phyloP scores from a whole-genome alignment of 768 basidiomycete genomes.

The Rhodotorula toruloides region DNA sequence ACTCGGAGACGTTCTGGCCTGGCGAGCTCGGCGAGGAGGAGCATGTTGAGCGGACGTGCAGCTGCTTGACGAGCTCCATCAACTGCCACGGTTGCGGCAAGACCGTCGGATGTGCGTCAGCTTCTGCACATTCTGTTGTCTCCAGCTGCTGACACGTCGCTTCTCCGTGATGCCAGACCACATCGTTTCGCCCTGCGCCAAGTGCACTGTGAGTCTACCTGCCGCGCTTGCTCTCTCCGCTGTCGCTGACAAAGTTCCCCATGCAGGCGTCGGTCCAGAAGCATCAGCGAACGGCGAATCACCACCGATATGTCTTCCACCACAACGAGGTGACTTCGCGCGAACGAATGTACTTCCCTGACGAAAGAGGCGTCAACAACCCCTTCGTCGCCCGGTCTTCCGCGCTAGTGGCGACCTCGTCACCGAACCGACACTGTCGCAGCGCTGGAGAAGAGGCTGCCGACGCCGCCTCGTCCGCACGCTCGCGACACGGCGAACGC shows the following conservation, averaged over 20 bases:
- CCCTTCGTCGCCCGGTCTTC: slow-evolving; percentile 4
- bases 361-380: slow-evolving; percentile 30
- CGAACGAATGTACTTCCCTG: slow-evolving; percentile 32
- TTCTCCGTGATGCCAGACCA: too few relatives aligned
- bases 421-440: background rate
- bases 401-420: background rate
- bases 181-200: slow-evolving; percentile 54
- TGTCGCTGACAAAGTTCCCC: slow-evolving; percentile 40
- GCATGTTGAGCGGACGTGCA: slow-evolving; percentile 60
- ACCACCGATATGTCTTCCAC: slow-evolving; percentile 82
- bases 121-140: slow-evolving; percentile 5
- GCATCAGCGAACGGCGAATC: slow-evolving; percentile 61
- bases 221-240: background rate
- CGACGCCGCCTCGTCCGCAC: too few relatives aligned
- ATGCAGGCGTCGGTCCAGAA: slow-evolving; percentile 47
- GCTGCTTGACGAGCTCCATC: slow-evolving; percentile 75
- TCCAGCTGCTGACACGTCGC: too few relatives aligned
- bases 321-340: slow-evolving; percentile 35
- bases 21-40: slow-evolving; percentile 39
- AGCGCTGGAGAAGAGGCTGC: too few relatives aligned
- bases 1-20: slow-evolving; percentile 44
- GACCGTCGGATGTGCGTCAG: slow-evolving; percentile 58
- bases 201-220: slow-evolving; percentile 61
- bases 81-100: slow-evolving; percentile 74
- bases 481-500: background rate